These are phyloP conservation scores for Immersiporthe knoxdaviesiana DNA, from an alignment of 2,329 filamentous ascomycete species.

Conservation along the genomic window DNA sequence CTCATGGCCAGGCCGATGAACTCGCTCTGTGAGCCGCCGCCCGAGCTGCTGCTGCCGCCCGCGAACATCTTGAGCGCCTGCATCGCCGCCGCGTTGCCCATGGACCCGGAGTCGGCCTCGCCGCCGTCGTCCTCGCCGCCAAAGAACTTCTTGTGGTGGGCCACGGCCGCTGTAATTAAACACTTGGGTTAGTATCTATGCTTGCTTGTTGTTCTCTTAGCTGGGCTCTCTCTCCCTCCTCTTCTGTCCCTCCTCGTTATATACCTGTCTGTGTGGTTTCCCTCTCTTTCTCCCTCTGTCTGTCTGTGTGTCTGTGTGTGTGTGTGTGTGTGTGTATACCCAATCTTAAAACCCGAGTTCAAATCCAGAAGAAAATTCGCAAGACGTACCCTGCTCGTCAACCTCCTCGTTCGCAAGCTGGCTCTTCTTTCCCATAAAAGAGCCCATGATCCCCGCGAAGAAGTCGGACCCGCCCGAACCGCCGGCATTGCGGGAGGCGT, in stretches of 20 bases:
- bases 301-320: background rate
- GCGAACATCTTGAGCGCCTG: slow-evolving; percentile 82
- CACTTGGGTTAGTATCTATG: background rate
- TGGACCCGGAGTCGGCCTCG: slow-evolving; percentile 53
- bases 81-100: slow-evolving; percentile 77
- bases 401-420: slow-evolving; percentile 50
- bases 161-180: slow-evolving; percentile 68
- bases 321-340: background rate
- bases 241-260: too few species aligned
- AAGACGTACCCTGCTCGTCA: slow-evolving; percentile 53
- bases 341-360: background rate
- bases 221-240: background rate
- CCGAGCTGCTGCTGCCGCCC: slow-evolving; percentile 46
- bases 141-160: slow-evolving; percentile 77
- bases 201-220: background rate
- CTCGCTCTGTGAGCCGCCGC: slow-evolving; percentile 64
- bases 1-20: slow-evolving; percentile 87
- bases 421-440: slow-evolving; percentile 54
- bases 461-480: slow-evolving; percentile 50
- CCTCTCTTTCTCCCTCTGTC: background rate
- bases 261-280: background rate
- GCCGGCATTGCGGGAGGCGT: slow-evolving; percentile 52
- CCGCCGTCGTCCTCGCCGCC: slow-evolving; percentile 53
- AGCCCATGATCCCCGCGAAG: slow-evolving; percentile 53
- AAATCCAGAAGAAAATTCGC: background rate